Evolutionary conservation across 495 filamentous ascomycete species (phyloP).

Genomic region (Xylaria bambusicola): DNA sequence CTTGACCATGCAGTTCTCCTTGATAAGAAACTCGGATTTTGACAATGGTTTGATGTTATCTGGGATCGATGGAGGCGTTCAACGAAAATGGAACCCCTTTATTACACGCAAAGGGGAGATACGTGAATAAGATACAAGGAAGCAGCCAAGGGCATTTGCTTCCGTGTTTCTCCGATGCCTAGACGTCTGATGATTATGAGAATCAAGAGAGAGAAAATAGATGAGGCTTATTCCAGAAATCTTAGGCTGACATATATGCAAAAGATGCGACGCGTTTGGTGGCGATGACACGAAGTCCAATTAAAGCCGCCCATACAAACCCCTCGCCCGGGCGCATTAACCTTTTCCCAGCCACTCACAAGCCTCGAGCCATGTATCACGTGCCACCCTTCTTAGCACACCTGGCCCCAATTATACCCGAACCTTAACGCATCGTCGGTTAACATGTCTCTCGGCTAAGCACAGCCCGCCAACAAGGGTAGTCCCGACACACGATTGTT

Average conservation of each 20-base stretch:
- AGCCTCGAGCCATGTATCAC: neutral
- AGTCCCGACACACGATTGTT: too few relatives aligned
- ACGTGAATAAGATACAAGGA: too few relatives aligned
- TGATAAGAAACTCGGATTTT: too few relatives aligned
- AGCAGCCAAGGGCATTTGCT: too few relatives aligned
- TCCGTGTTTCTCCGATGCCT: too few relatives aligned
- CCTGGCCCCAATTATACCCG: neutral
- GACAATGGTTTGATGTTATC: too few relatives aligned
- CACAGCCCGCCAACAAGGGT: too few relatives aligned
- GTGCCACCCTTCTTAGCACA: conserved; percentile 5
- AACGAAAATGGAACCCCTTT: too few relatives aligned
- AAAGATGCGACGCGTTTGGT: neutral
- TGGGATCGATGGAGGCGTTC: too few relatives aligned
- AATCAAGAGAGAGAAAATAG: neutral
- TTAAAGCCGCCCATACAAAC: neutral
- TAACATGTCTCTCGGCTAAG: neutral
- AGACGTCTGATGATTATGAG: neutral
- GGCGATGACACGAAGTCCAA: conserved; percentile 3
- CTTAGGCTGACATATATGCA: neutral
- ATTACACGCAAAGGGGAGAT: too few relatives aligned
- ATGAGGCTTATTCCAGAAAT: neutral
- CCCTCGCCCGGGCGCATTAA: conserved; percentile 11
- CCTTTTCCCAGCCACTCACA: conserved; percentile 5
- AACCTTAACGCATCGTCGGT: neutral
- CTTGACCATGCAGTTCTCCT: too few relatives aligned